phyloP scores from a whole-genome alignment of 257 asterid genomes.

The Euphrasia confusa region DNA sequence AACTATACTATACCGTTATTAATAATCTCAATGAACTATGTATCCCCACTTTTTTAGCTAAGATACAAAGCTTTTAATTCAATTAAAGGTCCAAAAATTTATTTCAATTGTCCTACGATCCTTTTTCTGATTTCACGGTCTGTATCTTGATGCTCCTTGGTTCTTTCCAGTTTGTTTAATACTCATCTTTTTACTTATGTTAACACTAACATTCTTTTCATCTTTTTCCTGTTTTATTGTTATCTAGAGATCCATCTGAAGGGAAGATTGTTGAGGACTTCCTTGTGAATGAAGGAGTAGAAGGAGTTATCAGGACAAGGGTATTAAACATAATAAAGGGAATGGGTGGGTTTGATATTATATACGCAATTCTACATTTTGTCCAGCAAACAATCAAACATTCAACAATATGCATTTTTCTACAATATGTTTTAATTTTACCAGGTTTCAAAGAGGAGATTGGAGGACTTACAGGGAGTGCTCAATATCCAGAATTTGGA shows the following conservation, averaged over 20 bases:
- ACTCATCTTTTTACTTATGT: slow-evolving; percentile 10
- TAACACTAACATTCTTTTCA: slow-evolving; percentile 7
- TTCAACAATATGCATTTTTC: background rate
- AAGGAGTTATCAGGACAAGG: slow-evolving; percentile 40
- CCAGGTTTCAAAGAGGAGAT: slow-evolving; percentile 90
- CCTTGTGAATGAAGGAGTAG: slow-evolving; percentile 66
- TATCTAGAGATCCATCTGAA: slow-evolving; percentile 71
- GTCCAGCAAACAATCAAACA: background rate
- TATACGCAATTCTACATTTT: slow-evolving; percentile 10
- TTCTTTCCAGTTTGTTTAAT: background rate
- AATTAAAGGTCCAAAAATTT: background rate
- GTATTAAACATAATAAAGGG: slow-evolving; percentile 67
- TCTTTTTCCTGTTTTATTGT: slow-evolving; percentile 15
- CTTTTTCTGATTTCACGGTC: slow-evolving; percentile 12
- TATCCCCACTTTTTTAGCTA: background rate
- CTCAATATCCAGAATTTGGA: slow-evolving; percentile 57
- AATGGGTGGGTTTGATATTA: slow-evolving; percentile 52
- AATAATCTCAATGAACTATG: background rate
- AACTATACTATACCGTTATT: background rate
- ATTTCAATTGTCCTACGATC: background rate
- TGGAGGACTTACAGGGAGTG: slow-evolving; percentile 36
- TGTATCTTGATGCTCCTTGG: background rate
- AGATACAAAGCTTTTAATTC: background rate
- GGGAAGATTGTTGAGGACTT: slow-evolving; percentile 75
- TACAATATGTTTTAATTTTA: slow-evolving; percentile 13